These are phyloP conservation scores for Euphrasia arctica DNA, from an alignment of 305 asterid genomes.

Conservation along the genomic window DNA sequence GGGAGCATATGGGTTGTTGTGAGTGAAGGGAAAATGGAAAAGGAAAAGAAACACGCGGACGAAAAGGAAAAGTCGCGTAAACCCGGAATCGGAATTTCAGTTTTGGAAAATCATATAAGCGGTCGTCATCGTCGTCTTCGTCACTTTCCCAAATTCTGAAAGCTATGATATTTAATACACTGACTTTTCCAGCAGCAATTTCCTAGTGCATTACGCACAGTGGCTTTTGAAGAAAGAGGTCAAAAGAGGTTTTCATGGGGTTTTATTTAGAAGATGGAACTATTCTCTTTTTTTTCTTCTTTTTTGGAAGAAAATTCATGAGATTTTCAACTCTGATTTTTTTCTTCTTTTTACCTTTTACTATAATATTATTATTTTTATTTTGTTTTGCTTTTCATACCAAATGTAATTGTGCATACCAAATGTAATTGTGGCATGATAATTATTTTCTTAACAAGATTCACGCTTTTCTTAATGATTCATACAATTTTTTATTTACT, in stretches of 20 bases:
- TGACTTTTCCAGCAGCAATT: background rate
- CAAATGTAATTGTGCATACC: no score
- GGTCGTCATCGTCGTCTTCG: background rate
- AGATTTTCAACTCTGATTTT: background rate
- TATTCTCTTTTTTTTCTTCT: background rate
- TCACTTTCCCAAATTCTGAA: background rate
- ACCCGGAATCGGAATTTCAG: constrained; percentile 1
- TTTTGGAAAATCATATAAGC: background rate
- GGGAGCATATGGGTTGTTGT: constrained; percentile 23
- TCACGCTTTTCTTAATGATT: no score
- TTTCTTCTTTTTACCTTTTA: background rate
- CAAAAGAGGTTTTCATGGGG: background rate
- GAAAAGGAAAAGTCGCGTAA: constrained; percentile 17
- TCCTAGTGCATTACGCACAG: background rate
- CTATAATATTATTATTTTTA: no score
- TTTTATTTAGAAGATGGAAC: background rate
- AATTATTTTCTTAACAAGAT: no score
- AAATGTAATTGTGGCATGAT: no score
- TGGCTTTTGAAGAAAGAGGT: background rate
- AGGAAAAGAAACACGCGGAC: background rate
- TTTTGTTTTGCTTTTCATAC: no score
- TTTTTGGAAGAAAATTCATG: background rate
- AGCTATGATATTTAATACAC: background rate
- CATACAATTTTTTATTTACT: no score
- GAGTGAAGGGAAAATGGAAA: constrained; percentile 12